Percentiles rank a stretch among this genome's conserved stretches.
phyloP scores from a whole-genome alignment of 2,329 filamentous ascomycete species.

The Talaromyces sp. region DNA sequence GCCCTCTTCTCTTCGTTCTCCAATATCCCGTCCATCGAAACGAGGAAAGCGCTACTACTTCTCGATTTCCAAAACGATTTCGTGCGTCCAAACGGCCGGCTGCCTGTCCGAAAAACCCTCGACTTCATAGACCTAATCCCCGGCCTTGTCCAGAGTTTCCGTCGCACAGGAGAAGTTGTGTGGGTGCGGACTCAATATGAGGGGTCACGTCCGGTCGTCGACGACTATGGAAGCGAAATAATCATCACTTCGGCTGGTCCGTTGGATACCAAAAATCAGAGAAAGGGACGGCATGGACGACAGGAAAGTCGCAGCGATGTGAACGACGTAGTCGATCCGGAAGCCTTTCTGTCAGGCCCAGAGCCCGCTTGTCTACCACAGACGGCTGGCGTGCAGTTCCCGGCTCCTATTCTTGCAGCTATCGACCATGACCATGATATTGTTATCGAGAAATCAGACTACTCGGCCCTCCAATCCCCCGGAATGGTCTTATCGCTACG shows the following conservation, averaged over 20 bases:
- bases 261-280: slow-evolving; percentile 23
- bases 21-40: slow-evolving; percentile 51
- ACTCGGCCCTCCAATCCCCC: slow-evolving; percentile 81
- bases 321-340: slow-evolving; percentile 31
- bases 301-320: background rate
- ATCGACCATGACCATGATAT: slow-evolving; percentile 54
- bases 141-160: slow-evolving; percentile 69
- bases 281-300: slow-evolving; percentile 11
- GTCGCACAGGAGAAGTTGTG: slow-evolving; percentile 69
- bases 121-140: slow-evolving; percentile 68
- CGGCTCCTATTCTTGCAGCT: slow-evolving; percentile 49
- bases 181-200: slow-evolving; percentile 81
- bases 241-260: slow-evolving; percentile 42
- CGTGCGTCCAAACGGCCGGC: slow-evolving; percentile 63
- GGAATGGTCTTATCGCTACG: slow-evolving; percentile 73
- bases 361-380: slow-evolving; percentile 42
- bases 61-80: slow-evolving; percentile 94
- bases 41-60: slow-evolving; percentile 70
- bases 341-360: slow-evolving; percentile 43
- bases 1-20: slow-evolving; percentile 18
- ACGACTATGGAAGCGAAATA: slow-evolving; percentile 50
- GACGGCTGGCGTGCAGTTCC: slow-evolving; percentile 50
- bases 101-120: slow-evolving; percentile 63
- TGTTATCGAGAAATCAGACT: slow-evolving; percentile 69
- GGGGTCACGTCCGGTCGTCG: slow-evolving; percentile 57